A percentile compares a stretch with the other conserved stretches of the same genome.
These are phyloP conservation scores for Vigna angularis DNA, from an alignment of 306 rosid genomes.

Conservation along the genomic window DNA sequence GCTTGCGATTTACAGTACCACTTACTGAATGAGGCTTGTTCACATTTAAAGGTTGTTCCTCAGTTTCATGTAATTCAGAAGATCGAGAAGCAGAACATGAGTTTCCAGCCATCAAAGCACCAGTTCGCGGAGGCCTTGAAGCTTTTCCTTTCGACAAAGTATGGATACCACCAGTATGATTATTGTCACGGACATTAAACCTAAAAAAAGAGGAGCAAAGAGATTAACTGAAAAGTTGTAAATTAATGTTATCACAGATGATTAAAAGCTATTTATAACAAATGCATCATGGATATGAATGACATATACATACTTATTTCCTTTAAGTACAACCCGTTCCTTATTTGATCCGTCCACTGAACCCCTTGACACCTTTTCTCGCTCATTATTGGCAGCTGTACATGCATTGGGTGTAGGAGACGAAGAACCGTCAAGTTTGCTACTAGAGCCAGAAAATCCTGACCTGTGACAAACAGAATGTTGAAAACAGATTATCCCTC, in stretches of 20 bases:
- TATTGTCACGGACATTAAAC: slow-evolving; percentile 62
- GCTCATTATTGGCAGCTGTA: slow-evolving; percentile 62
- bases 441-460: slow-evolving; percentile 58
- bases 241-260: slow-evolving; percentile 18
- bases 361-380: slow-evolving; percentile 66
- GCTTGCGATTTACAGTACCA: slow-evolving; percentile 64
- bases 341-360: slow-evolving; percentile 59
- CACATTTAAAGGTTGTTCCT: slow-evolving; percentile 64
- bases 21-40: slow-evolving; percentile 56
- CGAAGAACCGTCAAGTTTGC: slow-evolving; percentile 64
- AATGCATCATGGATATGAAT: slow-evolving; percentile 33
- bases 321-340: slow-evolving; percentile 62
- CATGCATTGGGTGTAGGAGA: slow-evolving; percentile 56
- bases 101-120: slow-evolving; percentile 59
- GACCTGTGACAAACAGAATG: slow-evolving; percentile 55
- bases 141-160: slow-evolving; percentile 71
- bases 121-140: slow-evolving; percentile 76
- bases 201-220: slow-evolving; percentile 44
- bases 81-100: slow-evolving; percentile 63
- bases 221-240: slow-evolving; percentile 18
- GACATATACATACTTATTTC: slow-evolving; percentile 65
- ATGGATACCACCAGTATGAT: slow-evolving; percentile 54
- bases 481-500: slow-evolving; percentile 38
- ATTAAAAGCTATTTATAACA: neutral
- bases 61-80: slow-evolving; percentile 62